phyloP scores from a whole-genome alignment of 129 eudicot species.

The Helichrysum umbraculigerum region DNA sequence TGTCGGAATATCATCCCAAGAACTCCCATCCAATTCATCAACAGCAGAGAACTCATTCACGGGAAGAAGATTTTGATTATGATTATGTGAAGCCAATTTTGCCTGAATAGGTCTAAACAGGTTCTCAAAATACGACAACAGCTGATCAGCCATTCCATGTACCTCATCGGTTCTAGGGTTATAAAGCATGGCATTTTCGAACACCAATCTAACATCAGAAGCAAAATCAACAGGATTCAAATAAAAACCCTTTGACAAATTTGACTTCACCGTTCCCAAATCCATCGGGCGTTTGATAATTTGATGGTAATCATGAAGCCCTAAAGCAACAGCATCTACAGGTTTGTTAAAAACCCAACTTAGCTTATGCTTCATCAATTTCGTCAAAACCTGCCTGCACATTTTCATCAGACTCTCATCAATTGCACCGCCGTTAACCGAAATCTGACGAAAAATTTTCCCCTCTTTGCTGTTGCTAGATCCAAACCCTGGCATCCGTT shows the following conservation, averaged over 20 bases:
- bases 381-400: slow-evolving; percentile 61
- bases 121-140: slow-evolving; percentile 59
- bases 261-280: slow-evolving; percentile 80
- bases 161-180: slow-evolving; percentile 80
- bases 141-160: slow-evolving; percentile 61
- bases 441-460: slow-evolving; percentile 21
- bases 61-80: not conserved
- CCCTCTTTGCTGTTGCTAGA: slow-evolving; percentile 36
- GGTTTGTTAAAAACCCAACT: slow-evolving; percentile 67
- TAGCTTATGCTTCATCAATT: slow-evolving; percentile 60
- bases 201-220: slow-evolving; percentile 70
- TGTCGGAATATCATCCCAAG: slow-evolving; percentile 63
- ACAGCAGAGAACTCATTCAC: slow-evolving; percentile 27
- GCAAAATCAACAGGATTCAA: slow-evolving; percentile 59
- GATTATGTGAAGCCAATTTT: slow-evolving; percentile 31
- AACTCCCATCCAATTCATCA: slow-evolving; percentile 67
- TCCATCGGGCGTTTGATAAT: slow-evolving; percentile 89
- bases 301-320: slow-evolving; percentile 81
- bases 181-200: slow-evolving; percentile 78
- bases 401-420: slow-evolving; percentile 55
- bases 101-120: slow-evolving; percentile 62
- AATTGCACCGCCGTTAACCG: slow-evolving; percentile 3
- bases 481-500: slow-evolving; percentile 37
- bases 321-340: slow-evolving; percentile 69
- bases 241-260: slow-evolving; percentile 48